Evolutionary conservation across 495 filamentous ascomycete species (phyloP).

Genomic region (Thozetella sp.): DNA sequence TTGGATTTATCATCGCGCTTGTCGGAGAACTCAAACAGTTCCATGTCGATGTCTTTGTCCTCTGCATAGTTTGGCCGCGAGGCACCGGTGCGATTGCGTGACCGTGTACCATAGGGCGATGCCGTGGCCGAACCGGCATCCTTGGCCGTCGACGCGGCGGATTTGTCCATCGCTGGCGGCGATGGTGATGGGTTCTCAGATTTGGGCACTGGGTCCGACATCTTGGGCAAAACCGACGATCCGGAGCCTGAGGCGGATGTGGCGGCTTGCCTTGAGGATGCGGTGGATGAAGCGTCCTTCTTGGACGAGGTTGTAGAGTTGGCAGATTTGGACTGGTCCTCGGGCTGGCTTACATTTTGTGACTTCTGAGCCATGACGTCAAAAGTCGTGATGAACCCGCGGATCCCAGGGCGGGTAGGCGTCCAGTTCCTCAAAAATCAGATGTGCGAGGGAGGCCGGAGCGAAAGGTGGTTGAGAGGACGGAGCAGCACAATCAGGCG

Average conservation of each 20-base stretch:
- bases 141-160: slow-evolving; percentile 37
- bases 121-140: slow-evolving; percentile 37
- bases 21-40: slow-evolving; percentile 62
- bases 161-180: slow-evolving; percentile 37
- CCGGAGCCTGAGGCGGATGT: slow-evolving; percentile 12
- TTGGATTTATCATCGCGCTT: slow-evolving; percentile 47
- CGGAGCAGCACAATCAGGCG: background rate
- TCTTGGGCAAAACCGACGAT: slow-evolving; percentile 22
- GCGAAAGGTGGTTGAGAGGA: background rate
- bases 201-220: slow-evolving; percentile 23
- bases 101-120: slow-evolving; percentile 92
- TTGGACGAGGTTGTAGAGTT: slow-evolving; percentile 22
- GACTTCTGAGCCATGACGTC: slow-evolving; percentile 31
- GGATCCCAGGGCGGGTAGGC: background rate
- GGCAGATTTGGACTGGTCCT: slow-evolving; percentile 24
- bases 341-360: slow-evolving; percentile 25
- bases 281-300: slow-evolving; percentile 22
- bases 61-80: slow-evolving; percentile 94
- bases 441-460: background rate
- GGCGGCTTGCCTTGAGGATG: slow-evolving; percentile 19
- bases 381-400: background rate
- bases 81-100: slow-evolving; percentile 80
- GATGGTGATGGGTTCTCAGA: slow-evolving; percentile 5
- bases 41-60: slow-evolving; percentile 90
- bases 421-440: background rate